Evolutionary conservation across 2,329 filamentous ascomycete species (phyloP).

Genomic region (Ophiostoma quercus): DNA sequence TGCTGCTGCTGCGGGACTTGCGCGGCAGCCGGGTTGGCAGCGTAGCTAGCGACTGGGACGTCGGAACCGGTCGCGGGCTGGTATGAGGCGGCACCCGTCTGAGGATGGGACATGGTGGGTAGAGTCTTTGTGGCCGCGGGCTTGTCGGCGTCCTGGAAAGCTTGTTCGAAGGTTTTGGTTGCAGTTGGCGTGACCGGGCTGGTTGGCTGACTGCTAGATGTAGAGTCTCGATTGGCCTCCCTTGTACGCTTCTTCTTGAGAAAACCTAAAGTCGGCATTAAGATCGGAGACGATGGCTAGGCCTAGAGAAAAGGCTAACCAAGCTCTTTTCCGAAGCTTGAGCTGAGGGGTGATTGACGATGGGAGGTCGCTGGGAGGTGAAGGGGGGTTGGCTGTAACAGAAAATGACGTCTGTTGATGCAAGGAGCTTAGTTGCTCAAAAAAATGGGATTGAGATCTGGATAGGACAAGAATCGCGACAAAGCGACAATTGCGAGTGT

Average conservation of each 20-base stretch:
- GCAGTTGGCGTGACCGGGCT: constrained; percentile 58
- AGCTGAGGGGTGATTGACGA: background rate
- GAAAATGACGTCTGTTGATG: constrained; percentile 12
- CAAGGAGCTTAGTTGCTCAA: constrained; percentile 4
- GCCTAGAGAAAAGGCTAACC: constrained; percentile 10
- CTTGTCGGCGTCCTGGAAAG: constrained; percentile 35
- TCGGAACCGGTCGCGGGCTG: constrained; percentile 23
- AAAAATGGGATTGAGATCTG: background rate
- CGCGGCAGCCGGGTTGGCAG: constrained; percentile 29
- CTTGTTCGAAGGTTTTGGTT: constrained; percentile 47
- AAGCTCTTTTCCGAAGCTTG: constrained; percentile 7
- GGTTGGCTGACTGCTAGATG: constrained; percentile 59
- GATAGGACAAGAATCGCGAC: background rate
- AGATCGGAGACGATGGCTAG: constrained; percentile 23
- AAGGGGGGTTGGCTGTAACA: background rate
- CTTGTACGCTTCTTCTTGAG: constrained; percentile 99
- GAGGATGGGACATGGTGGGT: constrained; percentile 1
- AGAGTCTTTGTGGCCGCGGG: constrained; percentile 24
- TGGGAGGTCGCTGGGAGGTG: background rate
- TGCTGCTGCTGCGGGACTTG: constrained; percentile 28
- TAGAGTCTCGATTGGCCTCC: constrained; percentile 70
- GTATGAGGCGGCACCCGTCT: background rate
- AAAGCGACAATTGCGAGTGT: constrained; percentile 2
- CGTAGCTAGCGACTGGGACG: constrained; percentile 24
- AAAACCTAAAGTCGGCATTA: constrained; percentile 91